Percentiles rank a stretch among this genome's conserved stretches.
These are phyloP conservation scores for Leccinum barrowsii DNA, from an alignment of 768 basidiomycete species.

Conservation along the genomic window DNA sequence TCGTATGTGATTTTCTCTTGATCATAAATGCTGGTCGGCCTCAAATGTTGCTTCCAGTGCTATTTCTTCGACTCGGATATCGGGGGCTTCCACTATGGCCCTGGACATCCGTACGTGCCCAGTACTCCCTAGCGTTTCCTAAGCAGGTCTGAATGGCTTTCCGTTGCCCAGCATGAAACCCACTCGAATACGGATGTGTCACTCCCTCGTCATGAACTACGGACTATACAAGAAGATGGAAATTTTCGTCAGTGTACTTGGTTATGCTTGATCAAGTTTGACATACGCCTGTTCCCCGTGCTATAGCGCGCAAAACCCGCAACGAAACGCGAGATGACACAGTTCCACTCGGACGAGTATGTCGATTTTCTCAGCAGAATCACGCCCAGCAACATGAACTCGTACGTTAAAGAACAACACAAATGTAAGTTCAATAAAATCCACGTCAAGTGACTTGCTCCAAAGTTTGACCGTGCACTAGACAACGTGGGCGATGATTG, in stretches of 20 bases:
- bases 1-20: conserved; percentile 51
- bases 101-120: conserved; percentile 77
- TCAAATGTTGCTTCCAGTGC: conserved; percentile 50
- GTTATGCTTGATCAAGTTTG: background rate
- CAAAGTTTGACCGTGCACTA: conserved; percentile 26
- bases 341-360: conserved; percentile 99
- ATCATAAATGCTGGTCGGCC: background rate
- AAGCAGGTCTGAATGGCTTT: conserved; percentile 1
- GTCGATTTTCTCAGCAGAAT: conserved; percentile 95
- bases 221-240: conserved; percentile 99
- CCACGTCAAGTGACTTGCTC: background rate
- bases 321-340: conserved; percentile 99
- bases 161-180: conserved; percentile 78
- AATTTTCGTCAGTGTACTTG: conserved; percentile 76
- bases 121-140: background rate
- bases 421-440: conserved; percentile 61
- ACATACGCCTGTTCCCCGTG: background rate
- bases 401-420: conserved; percentile 90
- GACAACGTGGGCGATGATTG: conserved; percentile 99
- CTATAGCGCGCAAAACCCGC: conserved; percentile 94
- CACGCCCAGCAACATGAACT: conserved; percentile 92
- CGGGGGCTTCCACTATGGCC: conserved; percentile 99
- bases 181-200: conserved; percentile 98
- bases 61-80: conserved; percentile 99
- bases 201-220: conserved; percentile 99